A percentile compares a stretch with the other conserved stretches of the same genome.
phyloP scores from a whole-genome alignment of 495 filamentous ascomycete genomes.

The Neurospora hispaniola region DNA sequence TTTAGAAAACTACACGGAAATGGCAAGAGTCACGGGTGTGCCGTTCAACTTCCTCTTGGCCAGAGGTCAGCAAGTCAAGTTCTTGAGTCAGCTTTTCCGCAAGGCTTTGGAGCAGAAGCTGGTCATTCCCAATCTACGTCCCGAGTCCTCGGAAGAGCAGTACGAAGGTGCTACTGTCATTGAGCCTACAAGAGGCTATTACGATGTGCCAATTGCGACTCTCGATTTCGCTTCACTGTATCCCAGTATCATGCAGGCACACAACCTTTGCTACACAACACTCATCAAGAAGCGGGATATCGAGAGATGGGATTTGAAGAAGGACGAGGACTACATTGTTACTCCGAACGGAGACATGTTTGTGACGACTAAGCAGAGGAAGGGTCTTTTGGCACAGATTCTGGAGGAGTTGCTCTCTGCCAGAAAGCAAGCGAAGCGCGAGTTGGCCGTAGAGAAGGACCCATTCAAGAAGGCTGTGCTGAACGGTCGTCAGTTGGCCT shows the following conservation, averaged over 20 bases:
- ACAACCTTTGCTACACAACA: slow-evolving; percentile 98
- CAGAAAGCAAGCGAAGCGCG: slow-evolving; percentile 86
- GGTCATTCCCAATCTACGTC: slow-evolving; percentile 76
- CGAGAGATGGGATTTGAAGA: slow-evolving; percentile 59
- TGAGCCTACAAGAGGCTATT: slow-evolving; percentile 85
- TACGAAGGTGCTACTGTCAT: slow-evolving; percentile 99
- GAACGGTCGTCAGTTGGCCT: slow-evolving; percentile 90
- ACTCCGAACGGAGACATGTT: slow-evolving; percentile 94
- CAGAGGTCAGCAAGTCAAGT: slow-evolving; percentile 93
- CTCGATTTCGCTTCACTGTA: slow-evolving; percentile 99
- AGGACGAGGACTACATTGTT: slow-evolving; percentile 90
- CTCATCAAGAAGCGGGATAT: slow-evolving; percentile 71
- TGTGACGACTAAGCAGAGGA: slow-evolving; percentile 75
- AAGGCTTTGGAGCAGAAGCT: slow-evolving; percentile 86
- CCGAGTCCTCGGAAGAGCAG: slow-evolving; percentile 61
- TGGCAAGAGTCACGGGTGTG: slow-evolving; percentile 98
- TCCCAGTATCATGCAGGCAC: slow-evolving; percentile 96
- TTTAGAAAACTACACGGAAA: slow-evolving; percentile 96
- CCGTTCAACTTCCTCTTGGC: slow-evolving; percentile 93
- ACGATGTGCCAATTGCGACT: slow-evolving; percentile 87
- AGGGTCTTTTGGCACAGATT: slow-evolving; percentile 90
- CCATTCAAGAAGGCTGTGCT: slow-evolving; percentile 95
- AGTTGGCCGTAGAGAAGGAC: slow-evolving; percentile 84
- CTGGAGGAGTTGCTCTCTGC: slow-evolving; percentile 82
- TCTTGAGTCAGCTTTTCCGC: slow-evolving; percentile 93